phyloP scores from a whole-genome alignment of 1,139 yeast genomes.

The Candida sp. region DNA sequence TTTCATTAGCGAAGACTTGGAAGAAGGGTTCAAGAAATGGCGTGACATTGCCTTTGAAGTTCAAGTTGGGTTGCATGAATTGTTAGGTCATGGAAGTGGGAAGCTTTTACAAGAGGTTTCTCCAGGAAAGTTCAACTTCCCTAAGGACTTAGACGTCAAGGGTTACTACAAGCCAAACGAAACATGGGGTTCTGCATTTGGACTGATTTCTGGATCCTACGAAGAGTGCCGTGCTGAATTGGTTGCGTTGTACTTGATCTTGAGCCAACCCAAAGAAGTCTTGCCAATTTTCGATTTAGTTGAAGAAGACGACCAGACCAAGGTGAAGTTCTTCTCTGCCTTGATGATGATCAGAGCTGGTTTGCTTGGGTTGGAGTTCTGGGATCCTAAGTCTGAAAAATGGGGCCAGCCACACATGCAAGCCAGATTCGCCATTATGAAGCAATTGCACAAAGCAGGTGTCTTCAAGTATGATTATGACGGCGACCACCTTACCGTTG shows the following conservation, averaged over 20 bases:
- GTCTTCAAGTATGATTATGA: constrained; percentile 58
- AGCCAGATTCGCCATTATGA: constrained; percentile 85
- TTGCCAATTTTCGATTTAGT: constrained; percentile 75
- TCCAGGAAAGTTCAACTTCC: constrained; percentile 75
- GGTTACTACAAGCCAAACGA: constrained; percentile 80
- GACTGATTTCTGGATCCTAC: constrained; percentile 81
- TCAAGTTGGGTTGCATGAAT: constrained; percentile 91
- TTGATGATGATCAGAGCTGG: constrained; percentile 91
- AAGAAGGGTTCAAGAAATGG: constrained; percentile 66
- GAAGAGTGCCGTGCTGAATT: constrained; percentile 95
- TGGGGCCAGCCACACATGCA: constrained; percentile 99
- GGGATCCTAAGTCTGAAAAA: constrained; percentile 80
- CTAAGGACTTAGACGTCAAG: constrained; percentile 67
- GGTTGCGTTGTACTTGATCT: constrained; percentile 81
- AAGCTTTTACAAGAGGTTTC: constrained; percentile 70
- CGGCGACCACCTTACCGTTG: constrained; percentile 62
- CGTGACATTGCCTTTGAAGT: constrained; percentile 88
- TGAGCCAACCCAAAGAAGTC: constrained; percentile 60
- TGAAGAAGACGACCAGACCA: constrained; percentile 59
- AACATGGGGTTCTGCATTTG: constrained; percentile 90
- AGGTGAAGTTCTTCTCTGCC: constrained; percentile 68
- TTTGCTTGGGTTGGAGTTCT: constrained; percentile 76
- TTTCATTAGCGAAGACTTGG: constrained; percentile 58
- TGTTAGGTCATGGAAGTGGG: constrained; percentile 94
- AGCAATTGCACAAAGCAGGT: constrained; percentile 73